Conservation (phyloP, 768 basidiomycete genomes). For the Phanerochaete carnosa region DNA sequence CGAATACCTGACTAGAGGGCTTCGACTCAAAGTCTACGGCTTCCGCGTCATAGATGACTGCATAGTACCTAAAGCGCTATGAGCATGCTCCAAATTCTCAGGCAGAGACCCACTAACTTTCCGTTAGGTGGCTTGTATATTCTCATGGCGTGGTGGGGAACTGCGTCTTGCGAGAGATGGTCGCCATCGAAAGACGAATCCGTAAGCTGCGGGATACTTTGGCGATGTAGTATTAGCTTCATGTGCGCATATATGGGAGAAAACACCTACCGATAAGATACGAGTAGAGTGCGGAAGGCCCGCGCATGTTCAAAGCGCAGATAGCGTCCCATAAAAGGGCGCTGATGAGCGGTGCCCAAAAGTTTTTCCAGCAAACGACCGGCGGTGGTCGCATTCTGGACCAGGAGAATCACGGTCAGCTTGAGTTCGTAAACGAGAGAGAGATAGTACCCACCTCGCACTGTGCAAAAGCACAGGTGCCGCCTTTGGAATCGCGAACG, state of each 20-base stretch:
- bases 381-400: conserved; percentile 56
- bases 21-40: conserved; percentile 30
- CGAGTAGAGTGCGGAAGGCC: conserved; percentile 67
- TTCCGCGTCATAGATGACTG: conserved; percentile 46
- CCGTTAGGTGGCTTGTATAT: conserved; percentile 49
- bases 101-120: conserved; percentile 37
- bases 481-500: conserved; percentile 71
- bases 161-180: neutral
- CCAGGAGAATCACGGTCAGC: no score
- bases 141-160: conserved; percentile 45
- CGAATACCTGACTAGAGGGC: neutral
- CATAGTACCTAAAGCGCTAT: neutral
- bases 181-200: conserved; percentile 3
- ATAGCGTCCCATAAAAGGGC: conserved; percentile 66
- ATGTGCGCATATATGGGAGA: conserved; percentile 1
- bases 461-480: conserved; percentile 83
- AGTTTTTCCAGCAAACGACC: conserved; percentile 57
- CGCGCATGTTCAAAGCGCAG: conserved; percentile 79
- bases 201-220: neutral
- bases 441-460: conserved; percentile 55
- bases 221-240: neutral
- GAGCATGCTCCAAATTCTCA: neutral
- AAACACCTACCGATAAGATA: conserved; percentile 64
- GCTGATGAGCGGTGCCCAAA: conserved; percentile 44
- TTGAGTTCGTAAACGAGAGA: neutral